Conservation (phyloP, 768 basidiomycete genomes). For the Tylopilus sp. region DNA sequence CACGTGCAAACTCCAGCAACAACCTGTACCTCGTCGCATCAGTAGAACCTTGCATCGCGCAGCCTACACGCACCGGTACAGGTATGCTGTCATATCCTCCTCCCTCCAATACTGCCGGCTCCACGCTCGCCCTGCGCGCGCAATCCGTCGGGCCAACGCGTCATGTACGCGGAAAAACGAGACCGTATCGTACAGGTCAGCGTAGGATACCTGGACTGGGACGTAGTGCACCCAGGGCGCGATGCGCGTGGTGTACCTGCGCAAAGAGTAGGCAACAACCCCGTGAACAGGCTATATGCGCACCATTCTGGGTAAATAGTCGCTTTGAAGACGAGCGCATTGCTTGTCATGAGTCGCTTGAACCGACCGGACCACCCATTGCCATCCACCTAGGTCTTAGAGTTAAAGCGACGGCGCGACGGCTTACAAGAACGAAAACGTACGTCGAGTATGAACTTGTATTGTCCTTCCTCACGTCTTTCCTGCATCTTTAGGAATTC, state of each 20-base stretch:
- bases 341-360: conserved; percentile 59
- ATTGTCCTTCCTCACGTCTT: conserved; percentile 46
- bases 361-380: conserved; percentile 73
- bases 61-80: conserved; percentile 44
- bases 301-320: conserved; percentile 77
- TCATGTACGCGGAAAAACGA: conserved; percentile 75
- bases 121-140: conserved; percentile 54
- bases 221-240: conserved; percentile 75
- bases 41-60: neutral
- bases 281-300: neutral
- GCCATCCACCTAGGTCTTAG: conserved; percentile 45
- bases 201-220: conserved; percentile 61
- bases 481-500: conserved; percentile 46
- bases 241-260: conserved; percentile 53
- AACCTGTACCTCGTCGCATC: conserved; percentile 33
- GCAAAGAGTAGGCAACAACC: neutral
- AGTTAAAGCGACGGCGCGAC: neutral
- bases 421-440: conserved; percentile 9
- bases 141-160: conserved; percentile 54
- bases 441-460: conserved; percentile 61
- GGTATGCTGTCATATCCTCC: conserved; percentile 58
- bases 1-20: conserved; percentile 51
- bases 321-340: conserved; percentile 63
- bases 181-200: conserved; percentile 67
- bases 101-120: conserved; percentile 54